These are phyloP conservation scores for Phytophthora cactorum DNA, from an alignment of 352 stramenopile species.

Conservation along the genomic window DNA sequence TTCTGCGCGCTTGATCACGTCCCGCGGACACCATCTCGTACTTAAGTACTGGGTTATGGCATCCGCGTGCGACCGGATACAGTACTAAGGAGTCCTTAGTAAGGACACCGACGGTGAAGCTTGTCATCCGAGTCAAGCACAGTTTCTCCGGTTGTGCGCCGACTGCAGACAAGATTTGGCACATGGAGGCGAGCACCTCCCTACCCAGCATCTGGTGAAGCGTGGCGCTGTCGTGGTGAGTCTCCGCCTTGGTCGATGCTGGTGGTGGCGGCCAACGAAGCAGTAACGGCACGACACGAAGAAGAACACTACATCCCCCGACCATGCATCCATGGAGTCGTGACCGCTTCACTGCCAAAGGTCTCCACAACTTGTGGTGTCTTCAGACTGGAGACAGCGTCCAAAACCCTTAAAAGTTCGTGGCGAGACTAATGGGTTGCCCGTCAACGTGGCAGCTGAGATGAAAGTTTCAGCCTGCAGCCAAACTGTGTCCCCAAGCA, in stretches of 20 bases:
- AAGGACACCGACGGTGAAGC: not conserved
- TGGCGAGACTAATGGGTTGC: slow-evolving; percentile 9
- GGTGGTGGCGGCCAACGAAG: not conserved
- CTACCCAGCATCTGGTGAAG: slow-evolving; percentile 6
- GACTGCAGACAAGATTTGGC: not conserved
- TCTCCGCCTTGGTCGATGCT: not conserved
- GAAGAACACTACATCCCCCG: not conserved
- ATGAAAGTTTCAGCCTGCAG: slow-evolving; percentile 1
- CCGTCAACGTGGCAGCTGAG: not conserved
- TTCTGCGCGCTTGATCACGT: too few species aligned
- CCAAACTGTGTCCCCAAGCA: not conserved
- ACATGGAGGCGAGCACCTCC: not conserved
- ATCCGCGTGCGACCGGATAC: too few species aligned
- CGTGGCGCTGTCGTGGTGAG: not conserved
- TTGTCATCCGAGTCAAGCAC: not conserved
- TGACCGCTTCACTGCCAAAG: not conserved
- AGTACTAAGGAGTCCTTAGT: too few species aligned
- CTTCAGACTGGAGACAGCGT: too few species aligned
- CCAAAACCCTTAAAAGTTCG: too few species aligned
- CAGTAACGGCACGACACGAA: not conserved
- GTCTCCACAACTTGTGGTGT: too few species aligned
- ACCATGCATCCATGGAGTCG: not conserved
- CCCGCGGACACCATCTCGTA: too few species aligned
- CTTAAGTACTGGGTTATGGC: too few species aligned
- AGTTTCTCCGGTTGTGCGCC: slow-evolving; percentile 2